These are phyloP conservation scores for Puccinia coronata DNA, from an alignment of 1,284 basidiomycete species.

Conservation along the genomic window DNA sequence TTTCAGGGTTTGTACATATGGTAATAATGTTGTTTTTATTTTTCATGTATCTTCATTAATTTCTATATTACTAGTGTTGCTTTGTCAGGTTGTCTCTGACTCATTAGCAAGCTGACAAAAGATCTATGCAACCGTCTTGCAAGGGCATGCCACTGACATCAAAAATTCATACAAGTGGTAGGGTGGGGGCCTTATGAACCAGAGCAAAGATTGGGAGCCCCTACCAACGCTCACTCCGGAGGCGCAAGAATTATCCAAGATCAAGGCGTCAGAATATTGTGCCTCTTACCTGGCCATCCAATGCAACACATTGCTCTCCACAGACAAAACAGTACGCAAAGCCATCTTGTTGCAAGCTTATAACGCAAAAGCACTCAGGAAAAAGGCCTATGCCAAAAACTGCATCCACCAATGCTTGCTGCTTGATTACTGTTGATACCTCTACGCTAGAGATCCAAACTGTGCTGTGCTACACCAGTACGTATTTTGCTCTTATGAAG, in stretches of 20 bases:
- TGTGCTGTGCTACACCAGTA: conserved; percentile 88
- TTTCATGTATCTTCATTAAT: no score
- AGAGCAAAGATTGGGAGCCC: conserved; percentile 56
- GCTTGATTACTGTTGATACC: conserved; percentile 90
- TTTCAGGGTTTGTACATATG: no score
- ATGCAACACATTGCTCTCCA: conserved; percentile 65
- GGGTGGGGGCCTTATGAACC: not conserved
- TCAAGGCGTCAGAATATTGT: conserved; percentile 73
- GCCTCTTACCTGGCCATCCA: conserved; percentile 80
- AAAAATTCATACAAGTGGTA: no score
- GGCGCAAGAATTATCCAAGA: conserved; percentile 72
- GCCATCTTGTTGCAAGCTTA: conserved; percentile 90
- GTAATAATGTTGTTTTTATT: no score
- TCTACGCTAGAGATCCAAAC: conserved; percentile 88
- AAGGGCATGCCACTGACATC: no score
- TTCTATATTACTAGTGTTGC: no score
- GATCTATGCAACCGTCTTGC: no score
- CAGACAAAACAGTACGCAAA: conserved; percentile 71
- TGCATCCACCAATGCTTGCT: conserved; percentile 88
- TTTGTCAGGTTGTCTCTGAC: no score
- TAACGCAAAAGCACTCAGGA: conserved; percentile 69
- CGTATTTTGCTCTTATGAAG: no score
- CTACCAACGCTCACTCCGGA: conserved; percentile 69
- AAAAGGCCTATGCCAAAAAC: conserved; percentile 72
- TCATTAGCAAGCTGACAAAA: no score